These are phyloP conservation scores for Ophiostoma pallidulum DNA, from an alignment of 2,329 filamentous ascomycete species.

Conservation along the genomic window DNA sequence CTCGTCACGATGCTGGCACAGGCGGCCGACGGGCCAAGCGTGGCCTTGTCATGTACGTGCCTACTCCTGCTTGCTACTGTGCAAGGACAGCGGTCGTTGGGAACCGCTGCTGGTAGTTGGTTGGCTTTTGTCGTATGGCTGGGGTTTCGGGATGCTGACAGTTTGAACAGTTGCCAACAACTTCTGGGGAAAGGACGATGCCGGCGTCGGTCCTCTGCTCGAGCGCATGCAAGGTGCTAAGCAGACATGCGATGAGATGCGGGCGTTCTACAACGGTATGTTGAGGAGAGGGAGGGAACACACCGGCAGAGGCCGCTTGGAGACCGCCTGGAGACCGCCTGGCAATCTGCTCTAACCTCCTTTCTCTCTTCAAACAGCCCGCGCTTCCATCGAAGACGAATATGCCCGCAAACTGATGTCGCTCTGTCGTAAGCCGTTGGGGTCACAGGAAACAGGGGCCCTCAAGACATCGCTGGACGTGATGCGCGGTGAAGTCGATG, in stretches of 20 bases:
- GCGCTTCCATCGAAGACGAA: conserved; percentile 91
- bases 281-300: neutral
- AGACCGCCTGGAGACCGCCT: too few species aligned
- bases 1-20: conserved; percentile 14
- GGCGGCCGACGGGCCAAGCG: conserved; percentile 16
- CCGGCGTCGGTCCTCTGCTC: conserved; percentile 81
- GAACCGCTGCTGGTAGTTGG: too few species aligned
- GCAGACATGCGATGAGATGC: conserved; percentile 87
- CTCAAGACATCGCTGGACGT: conserved; percentile 79
- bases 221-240: conserved; percentile 94
- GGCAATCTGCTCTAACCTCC: too few species aligned
- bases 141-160: too few species aligned
- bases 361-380: conserved; percentile 46
- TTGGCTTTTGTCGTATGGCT: too few species aligned
- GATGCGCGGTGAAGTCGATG: conserved; percentile 78
- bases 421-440: conserved; percentile 78
- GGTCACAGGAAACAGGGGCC: conserved; percentile 77
- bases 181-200: conserved; percentile 99
- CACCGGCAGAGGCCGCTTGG: neutral
- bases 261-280: conserved; percentile 75
- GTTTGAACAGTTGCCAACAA: conserved; percentile 76
- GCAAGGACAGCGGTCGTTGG: too few species aligned
- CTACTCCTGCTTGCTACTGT: too few species aligned
- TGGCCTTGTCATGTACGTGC: conserved; percentile 20
- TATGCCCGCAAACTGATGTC: conserved; percentile 83